phyloP scores from a whole-genome alignment of 75 land plant species.

The Gnetum montanum region DNA sequence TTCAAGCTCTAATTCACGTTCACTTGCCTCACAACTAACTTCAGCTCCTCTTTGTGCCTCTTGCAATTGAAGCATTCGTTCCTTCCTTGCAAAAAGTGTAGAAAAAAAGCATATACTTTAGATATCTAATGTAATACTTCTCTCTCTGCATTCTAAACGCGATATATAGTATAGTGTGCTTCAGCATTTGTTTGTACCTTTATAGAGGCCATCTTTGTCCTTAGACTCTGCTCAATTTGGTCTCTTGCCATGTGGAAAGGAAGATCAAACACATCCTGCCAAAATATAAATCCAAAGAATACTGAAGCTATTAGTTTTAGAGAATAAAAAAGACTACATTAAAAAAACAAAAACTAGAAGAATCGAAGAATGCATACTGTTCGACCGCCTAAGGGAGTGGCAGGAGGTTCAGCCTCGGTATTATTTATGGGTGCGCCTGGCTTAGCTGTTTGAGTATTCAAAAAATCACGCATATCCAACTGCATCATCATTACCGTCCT shows the following conservation, averaged over 20 bases:
- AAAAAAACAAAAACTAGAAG: too few species aligned
- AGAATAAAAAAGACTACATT: too few species aligned
- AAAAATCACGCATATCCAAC: slow-evolving; percentile 94
- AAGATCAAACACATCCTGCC: slow-evolving; percentile 97
- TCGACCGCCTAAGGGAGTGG: slow-evolving; percentile 83
- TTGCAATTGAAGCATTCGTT: slow-evolving; percentile 85
- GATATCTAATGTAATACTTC: too few species aligned
- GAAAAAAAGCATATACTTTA: too few species aligned
- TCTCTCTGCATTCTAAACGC: too few species aligned
- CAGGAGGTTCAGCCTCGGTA: slow-evolving; percentile 45
- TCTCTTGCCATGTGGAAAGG: slow-evolving; percentile 98
- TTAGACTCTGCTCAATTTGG: slow-evolving; percentile 92
- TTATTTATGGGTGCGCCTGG: slow-evolving; percentile 27
- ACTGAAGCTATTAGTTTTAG: too few species aligned
- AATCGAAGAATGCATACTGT: too few species aligned
- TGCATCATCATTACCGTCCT: slow-evolving; percentile 13
- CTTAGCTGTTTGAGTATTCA: slow-evolving; percentile 63
- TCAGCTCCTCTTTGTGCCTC: slow-evolving; percentile 78
- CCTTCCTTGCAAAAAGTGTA: slow-evolving; percentile 40
- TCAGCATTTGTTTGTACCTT: too few species aligned
- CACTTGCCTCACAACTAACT: slow-evolving; percentile 85
- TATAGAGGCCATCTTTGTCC: slow-evolving; percentile 94
- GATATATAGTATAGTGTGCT: too few species aligned
- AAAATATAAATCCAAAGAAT: slow-evolving; percentile 4
- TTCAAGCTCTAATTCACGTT: slow-evolving; percentile 94